Evolutionary conservation across 331 rosid genomes (phyloP).

Genomic region (Rosa hybrid): DNA sequence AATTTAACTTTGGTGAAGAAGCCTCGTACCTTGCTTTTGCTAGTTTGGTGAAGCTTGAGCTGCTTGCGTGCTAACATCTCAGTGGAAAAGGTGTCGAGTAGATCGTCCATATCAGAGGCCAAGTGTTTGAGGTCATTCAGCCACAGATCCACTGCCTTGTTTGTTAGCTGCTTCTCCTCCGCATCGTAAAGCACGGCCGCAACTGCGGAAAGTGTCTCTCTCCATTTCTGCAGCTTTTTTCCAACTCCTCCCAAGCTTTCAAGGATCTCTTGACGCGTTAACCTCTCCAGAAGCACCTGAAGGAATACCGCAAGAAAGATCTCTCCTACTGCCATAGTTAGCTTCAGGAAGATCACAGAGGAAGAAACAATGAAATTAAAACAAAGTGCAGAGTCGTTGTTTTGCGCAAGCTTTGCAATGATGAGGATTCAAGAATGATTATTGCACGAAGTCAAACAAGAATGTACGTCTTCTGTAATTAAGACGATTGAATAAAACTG

Average conservation of each 20-base stretch:
- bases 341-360: too few species aligned
- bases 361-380: too few species aligned
- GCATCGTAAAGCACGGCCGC: background rate
- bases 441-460: too few species aligned
- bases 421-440: too few species aligned
- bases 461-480: too few species aligned
- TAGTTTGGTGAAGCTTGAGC: background rate
- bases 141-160: constrained; percentile 2
- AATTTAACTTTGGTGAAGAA: background rate
- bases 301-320: constrained; percentile 1
- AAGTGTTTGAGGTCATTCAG: constrained; percentile 10
- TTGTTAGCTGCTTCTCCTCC: background rate
- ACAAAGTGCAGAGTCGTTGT: too few species aligned
- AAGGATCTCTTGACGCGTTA: background rate
- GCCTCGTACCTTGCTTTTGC: background rate
- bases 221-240: background rate
- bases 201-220: background rate
- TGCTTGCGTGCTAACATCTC: background rate
- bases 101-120: background rate
- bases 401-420: too few species aligned
- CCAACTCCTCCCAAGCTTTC: background rate
- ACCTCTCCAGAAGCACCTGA: background rate
- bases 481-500: too few species aligned
- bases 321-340: constrained; percentile 3
- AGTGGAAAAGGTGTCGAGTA: background rate